These are phyloP conservation scores for Pelargonium nanum DNA, from an alignment of 345 rosid species.

Conservation along the genomic window DNA sequence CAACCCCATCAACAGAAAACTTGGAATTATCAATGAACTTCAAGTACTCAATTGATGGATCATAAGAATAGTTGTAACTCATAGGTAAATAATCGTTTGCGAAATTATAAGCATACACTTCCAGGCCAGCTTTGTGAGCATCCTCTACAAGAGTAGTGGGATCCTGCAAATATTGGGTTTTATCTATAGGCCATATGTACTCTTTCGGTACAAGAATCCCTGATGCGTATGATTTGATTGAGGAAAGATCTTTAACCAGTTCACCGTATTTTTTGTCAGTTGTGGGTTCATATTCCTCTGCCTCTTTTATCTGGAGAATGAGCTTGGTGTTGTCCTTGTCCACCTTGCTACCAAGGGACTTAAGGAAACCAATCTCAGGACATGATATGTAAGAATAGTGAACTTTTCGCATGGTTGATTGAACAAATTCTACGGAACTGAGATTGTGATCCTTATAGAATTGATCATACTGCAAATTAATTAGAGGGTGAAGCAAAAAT, in stretches of 20 bases:
- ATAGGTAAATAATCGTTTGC: constrained; percentile 40
- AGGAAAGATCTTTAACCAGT: constrained; percentile 34
- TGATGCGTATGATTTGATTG: constrained; percentile 54
- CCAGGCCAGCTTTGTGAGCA: constrained; percentile 69
- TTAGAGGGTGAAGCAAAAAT: not conserved
- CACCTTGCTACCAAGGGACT: constrained; percentile 33
- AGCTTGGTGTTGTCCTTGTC: constrained; percentile 37
- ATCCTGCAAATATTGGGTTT: constrained; percentile 39
- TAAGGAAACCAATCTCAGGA: constrained; percentile 76
- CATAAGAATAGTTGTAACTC: constrained; percentile 58
- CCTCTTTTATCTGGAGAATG: constrained; percentile 27
- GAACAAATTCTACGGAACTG: constrained; percentile 28
- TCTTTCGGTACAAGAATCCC: constrained; percentile 70
- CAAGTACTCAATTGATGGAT: constrained; percentile 62
- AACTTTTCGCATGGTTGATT: constrained; percentile 14
- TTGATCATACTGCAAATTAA: constrained; percentile 39
- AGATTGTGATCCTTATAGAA: constrained; percentile 60
- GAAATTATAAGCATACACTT: constrained; percentile 67
- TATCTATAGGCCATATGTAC: constrained; percentile 54
- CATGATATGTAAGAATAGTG: constrained; percentile 37
- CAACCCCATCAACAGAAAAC: constrained; percentile 65
- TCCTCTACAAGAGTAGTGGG: constrained; percentile 56
- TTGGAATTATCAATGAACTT: constrained; percentile 43
- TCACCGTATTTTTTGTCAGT: constrained; percentile 45
- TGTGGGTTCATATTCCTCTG: constrained; percentile 51